Evolutionary conservation across 2,329 filamentous ascomycete genomes (phyloP).

Genomic region (Diaporthe nobilis): DNA sequence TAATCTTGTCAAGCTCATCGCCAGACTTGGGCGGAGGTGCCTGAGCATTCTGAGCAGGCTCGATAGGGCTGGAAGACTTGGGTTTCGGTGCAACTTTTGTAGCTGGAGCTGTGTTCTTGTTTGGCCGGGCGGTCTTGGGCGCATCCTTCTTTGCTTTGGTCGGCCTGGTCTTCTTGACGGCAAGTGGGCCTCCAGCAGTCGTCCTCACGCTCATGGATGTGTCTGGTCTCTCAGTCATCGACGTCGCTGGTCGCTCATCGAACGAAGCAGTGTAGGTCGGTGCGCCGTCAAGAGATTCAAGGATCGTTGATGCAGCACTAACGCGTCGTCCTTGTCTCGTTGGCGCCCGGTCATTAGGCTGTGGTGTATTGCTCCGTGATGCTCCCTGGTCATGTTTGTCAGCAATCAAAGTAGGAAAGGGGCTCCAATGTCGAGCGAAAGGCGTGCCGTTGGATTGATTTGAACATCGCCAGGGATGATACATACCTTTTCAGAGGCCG

Average conservation of each 20-base stretch:
- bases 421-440: background rate
- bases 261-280: conserved; percentile 40
- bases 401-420: conserved; percentile 25
- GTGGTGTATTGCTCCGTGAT: conserved; percentile 51
- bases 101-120: conserved; percentile 31
- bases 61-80: conserved; percentile 34
- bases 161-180: conserved; percentile 73
- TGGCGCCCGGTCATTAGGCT: conserved; percentile 47
- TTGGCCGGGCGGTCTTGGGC: conserved; percentile 39
- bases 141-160: conserved; percentile 61
- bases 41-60: background rate
- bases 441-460: background rate
- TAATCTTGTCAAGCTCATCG: conserved; percentile 68
- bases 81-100: conserved; percentile 35
- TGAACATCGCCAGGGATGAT: background rate
- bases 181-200: conserved; percentile 54
- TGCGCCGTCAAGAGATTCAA: conserved; percentile 47
- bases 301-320: conserved; percentile 61
- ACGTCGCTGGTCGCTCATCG: conserved; percentile 54
- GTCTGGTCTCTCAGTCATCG: conserved; percentile 58
- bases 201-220: conserved; percentile 59
- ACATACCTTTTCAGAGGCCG: conserved; percentile 60
- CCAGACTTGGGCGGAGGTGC: conserved; percentile 42
- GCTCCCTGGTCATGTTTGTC: conserved; percentile 49
- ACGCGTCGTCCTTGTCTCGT: conserved; percentile 61